These are phyloP conservation scores for Marasmius tenuissimus DNA, from an alignment of 1,284 basidiomycete species.

Conservation along the genomic window DNA sequence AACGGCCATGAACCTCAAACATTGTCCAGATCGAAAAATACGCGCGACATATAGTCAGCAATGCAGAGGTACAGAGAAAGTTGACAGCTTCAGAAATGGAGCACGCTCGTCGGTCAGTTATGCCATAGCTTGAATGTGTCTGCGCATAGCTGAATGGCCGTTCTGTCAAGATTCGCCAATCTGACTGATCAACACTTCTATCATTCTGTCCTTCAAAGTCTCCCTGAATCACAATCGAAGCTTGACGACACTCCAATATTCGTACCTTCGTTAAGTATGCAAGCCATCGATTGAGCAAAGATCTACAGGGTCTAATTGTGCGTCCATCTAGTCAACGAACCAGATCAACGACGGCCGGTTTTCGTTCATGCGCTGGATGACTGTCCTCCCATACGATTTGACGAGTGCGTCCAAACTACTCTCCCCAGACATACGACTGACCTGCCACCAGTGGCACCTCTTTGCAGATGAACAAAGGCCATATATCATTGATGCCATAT, in stretches of 20 bases:
- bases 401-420: slow-evolving; percentile 53
- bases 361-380: slow-evolving; percentile 75
- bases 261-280: slow-evolving; percentile 78
- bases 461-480: slow-evolving; percentile 65
- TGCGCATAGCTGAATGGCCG: not conserved
- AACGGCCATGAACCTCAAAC: slow-evolving; percentile 2
- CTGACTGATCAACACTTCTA: slow-evolving; percentile 75
- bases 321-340: slow-evolving; percentile 62
- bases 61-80: slow-evolving; percentile 66
- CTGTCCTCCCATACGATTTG: slow-evolving; percentile 70
- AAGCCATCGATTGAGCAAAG: not conserved
- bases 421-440: not conserved
- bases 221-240: slow-evolving; percentile 73
- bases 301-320: not conserved
- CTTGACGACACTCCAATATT: slow-evolving; percentile 73
- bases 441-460: slow-evolving; percentile 49
- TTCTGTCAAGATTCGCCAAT: slow-evolving; percentile 58
- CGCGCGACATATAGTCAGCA: slow-evolving; percentile 72
- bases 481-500: slow-evolving; percentile 73
- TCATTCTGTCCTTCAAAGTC: slow-evolving; percentile 72
- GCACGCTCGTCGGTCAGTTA: slow-evolving; percentile 67
- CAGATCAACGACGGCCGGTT: slow-evolving; percentile 73
- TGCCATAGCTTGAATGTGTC: not conserved
- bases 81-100: slow-evolving; percentile 79
- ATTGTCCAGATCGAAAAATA: slow-evolving; percentile 78